These are phyloP conservation scores for Ceratocystis cubensis DNA, from an alignment of 2,329 filamentous ascomycete species.

Conservation along the genomic window DNA sequence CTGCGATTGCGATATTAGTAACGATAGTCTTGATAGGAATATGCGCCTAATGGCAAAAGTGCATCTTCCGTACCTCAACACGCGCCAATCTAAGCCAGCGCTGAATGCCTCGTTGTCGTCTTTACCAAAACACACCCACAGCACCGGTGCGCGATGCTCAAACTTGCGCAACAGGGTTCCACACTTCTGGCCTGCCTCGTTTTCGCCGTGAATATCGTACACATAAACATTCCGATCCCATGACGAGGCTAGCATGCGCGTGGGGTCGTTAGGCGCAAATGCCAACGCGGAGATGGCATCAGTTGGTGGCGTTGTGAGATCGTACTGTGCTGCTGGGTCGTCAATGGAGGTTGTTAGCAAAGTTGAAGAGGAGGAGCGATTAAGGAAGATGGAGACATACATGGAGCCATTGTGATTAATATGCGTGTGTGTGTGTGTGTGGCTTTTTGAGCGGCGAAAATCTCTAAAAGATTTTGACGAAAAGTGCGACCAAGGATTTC, in stretches of 20 bases:
- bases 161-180: slow-evolving; percentile 59
- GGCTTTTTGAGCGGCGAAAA: slow-evolving; percentile 1
- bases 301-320: slow-evolving; percentile 66
- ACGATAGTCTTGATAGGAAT: slow-evolving; percentile 12
- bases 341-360: neutral
- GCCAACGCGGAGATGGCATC: slow-evolving; percentile 79
- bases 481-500: neutral
- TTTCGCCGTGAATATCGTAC: slow-evolving; percentile 51
- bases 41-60: neutral
- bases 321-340: slow-evolving; percentile 57
- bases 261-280: slow-evolving; percentile 67
- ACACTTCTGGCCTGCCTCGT: slow-evolving; percentile 39
- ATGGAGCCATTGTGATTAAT: slow-evolving; percentile 18
- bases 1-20: slow-evolving; percentile 25
- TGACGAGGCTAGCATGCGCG: slow-evolving; percentile 73
- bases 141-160: slow-evolving; percentile 70
- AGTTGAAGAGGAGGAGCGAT: neutral
- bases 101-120: slow-evolving; percentile 74
- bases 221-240: slow-evolving; percentile 91
- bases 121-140: slow-evolving; percentile 83
- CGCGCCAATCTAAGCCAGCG: slow-evolving; percentile 75
- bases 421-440: neutral
- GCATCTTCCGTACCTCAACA: slow-evolving; percentile 50
- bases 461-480: neutral
- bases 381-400: slow-evolving; percentile 10